Evolutionary conservation across 192 early-diverging fungal genomes (phyloP).

Genomic region (Lobosporangium transversale): DNA sequence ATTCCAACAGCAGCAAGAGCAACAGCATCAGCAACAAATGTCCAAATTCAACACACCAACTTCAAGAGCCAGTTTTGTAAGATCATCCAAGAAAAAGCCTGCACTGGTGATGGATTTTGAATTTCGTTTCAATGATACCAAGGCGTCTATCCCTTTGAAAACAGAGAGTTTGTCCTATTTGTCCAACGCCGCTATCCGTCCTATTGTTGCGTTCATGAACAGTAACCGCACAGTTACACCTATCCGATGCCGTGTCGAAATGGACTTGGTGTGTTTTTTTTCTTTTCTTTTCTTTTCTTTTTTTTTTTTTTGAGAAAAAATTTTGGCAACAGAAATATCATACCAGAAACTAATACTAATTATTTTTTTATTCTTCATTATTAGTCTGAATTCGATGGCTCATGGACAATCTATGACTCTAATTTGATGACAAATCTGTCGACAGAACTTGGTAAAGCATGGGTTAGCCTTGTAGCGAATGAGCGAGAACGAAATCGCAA

Average conservation of each 20-base stretch:
- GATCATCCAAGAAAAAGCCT: constrained; percentile 32
- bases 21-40: constrained; percentile 29
- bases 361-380: background rate
- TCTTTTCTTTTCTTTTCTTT: background rate
- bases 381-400: constrained; percentile 88
- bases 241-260: constrained; percentile 81
- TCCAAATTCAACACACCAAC: constrained; percentile 11
- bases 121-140: constrained; percentile 90
- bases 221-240: constrained; percentile 87
- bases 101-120: constrained; percentile 78
- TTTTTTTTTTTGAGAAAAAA: too few species aligned
- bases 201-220: constrained; percentile 95
- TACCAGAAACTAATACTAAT: background rate
- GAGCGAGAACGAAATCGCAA: constrained; percentile 83
- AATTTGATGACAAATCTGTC: constrained; percentile 77
- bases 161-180: constrained; percentile 79
- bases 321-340: background rate
- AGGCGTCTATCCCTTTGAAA: constrained; percentile 85
- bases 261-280: constrained; percentile 68
- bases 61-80: constrained; percentile 17
- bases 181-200: constrained; percentile 86
- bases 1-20: constrained; percentile 20
- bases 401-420: constrained; percentile 91
- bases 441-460: constrained; percentile 84
- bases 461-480: constrained; percentile 80